Percentiles rank a stretch among this genome's conserved stretches.
Evolutionary conservation across 2,329 filamentous ascomycete species (phyloP).

Genomic region (Penicillium sp.): DNA sequence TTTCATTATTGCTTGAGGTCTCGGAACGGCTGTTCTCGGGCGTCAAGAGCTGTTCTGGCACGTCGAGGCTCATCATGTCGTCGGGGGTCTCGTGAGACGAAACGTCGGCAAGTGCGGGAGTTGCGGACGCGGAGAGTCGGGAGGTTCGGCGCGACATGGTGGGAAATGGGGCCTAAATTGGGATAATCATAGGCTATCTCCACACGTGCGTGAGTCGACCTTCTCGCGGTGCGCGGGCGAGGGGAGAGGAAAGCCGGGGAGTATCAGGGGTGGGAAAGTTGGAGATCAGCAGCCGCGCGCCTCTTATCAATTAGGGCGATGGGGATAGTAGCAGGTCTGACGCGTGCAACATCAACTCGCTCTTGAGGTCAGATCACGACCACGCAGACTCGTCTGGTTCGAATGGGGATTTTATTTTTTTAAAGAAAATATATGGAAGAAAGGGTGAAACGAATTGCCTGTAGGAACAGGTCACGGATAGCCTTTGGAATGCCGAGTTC

Average conservation of each 20-base stretch:
- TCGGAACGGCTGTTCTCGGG: slow-evolving; percentile 50
- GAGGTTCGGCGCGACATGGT: slow-evolving; percentile 37
- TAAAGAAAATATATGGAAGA: slow-evolving; percentile 20
- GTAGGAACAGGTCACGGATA: slow-evolving; percentile 7
- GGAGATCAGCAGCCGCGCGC: slow-evolving; percentile 32
- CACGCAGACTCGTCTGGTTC: not conserved
- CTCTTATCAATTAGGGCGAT: slow-evolving; percentile 28
- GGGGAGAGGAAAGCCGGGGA: slow-evolving; percentile 18
- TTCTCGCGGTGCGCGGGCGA: slow-evolving; percentile 17
- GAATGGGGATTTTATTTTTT: not conserved
- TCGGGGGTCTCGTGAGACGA: slow-evolving; percentile 32
- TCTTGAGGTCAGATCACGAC: slow-evolving; percentile 1
- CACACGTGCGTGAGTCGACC: slow-evolving; percentile 10
- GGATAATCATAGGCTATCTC: slow-evolving; percentile 19
- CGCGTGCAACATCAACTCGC: slow-evolving; percentile 31
- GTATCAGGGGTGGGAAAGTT: slow-evolving; percentile 31
- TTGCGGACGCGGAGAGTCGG: slow-evolving; percentile 36
- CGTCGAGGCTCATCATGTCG: slow-evolving; percentile 38
- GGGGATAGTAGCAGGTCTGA: slow-evolving; percentile 22
- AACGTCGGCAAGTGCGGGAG: slow-evolving; percentile 33
- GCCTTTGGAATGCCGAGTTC: slow-evolving; percentile 24
- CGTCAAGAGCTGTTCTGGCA: slow-evolving; percentile 46
- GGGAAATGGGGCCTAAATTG: slow-evolving; percentile 6
- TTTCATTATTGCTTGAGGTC: slow-evolving; percentile 46
- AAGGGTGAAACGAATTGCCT: slow-evolving; percentile 6